Base-by-base conservation (phyloP, 805 yeast genomes). In the Starmera quercuum region DNA sequence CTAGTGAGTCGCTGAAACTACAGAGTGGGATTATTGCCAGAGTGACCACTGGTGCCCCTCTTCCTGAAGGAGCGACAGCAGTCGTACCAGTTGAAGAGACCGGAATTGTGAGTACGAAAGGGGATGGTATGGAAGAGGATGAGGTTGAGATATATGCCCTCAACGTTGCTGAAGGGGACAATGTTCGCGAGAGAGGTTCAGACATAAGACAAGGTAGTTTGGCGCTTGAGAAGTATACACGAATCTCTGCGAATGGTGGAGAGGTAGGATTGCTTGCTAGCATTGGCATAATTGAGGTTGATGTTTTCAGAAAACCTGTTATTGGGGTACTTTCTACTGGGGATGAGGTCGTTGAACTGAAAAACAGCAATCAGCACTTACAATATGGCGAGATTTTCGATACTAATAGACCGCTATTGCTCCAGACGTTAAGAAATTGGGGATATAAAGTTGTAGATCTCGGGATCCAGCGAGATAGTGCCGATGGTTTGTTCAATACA, bases 1-100 rank as follows among this genome's bases (percentile, higher is more conserved):
- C 63, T 5, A 39, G 45, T 14, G 44, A 40, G 9, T 27, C 13
- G 4, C 35, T 47, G 7, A 11, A 26, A 2, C 31, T 63, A n/a
- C 26, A 37, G 4, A 39, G 55, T 1, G 68, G 70, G 1, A 40
- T 57, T 4, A 61, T 71, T 25, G 62, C 68, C 1, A 50, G 78
- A 26, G 58, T 72, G 18, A 72, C 78, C 2, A 72, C 78, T 0
- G 78, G 78, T 6, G 78, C 78, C 0, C 76, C 76, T 4, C 56
- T 72, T 1, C 78, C 78, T 0, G 51, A 52, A n/a, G 76, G 75
- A 3, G 65, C 75, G 0, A 64, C 66, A 23, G 73, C 76, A 1
- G 73, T 72, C 12, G 64, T 72, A 6, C 70, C 71, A 51, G 77
- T 72, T 3, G 78, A 72, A 44, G 74, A 70, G 40, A 72, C 78